Conservation (phyloP, 768 basidiomycete genomes). For the Leccinum arenicola region DNA sequence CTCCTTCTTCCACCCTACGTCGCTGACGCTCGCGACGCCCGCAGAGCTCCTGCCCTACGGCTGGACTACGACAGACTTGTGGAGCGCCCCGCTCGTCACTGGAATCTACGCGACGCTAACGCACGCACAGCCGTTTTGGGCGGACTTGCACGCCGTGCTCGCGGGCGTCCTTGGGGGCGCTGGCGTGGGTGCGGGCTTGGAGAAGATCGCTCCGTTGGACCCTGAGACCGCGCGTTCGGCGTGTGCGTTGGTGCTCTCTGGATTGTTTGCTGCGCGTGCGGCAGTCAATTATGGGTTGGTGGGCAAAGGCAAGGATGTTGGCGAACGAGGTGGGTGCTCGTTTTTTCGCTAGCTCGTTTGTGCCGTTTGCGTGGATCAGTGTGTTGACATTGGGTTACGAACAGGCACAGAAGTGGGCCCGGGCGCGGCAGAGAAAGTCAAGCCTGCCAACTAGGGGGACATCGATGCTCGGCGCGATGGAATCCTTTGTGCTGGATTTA, state of each 20-base stretch:
- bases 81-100: conserved; percentile 79
- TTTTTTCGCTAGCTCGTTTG: background rate
- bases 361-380: background rate
- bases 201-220: conserved; percentile 48
- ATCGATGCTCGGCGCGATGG: conserved; percentile 9
- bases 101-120: conserved; percentile 79
- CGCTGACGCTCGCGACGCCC: conserved; percentile 69
- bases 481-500: background rate
- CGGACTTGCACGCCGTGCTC: conserved; percentile 50
- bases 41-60: conserved; percentile 78
- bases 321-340: conserved; percentile 15
- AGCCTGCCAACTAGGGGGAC: background rate
- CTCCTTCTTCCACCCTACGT: conserved; percentile 71
- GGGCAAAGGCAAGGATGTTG: conserved; percentile 10
- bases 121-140: conserved; percentile 85
- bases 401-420: conserved; percentile 17
- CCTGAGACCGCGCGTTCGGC: conserved; percentile 65
- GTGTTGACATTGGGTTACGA: background rate
- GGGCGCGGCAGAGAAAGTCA: background rate
- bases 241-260: conserved; percentile 64
- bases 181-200: conserved; percentile 12
- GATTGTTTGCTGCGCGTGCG: conserved; percentile 61
- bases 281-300: conserved; percentile 55
- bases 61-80: conserved; percentile 83
- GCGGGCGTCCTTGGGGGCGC: conserved; percentile 41